Percentiles rank a stretch among this genome's conserved stretches.
Evolutionary conservation across 208 protist species (phyloP).

Genomic region (Giardia muris): DNA sequence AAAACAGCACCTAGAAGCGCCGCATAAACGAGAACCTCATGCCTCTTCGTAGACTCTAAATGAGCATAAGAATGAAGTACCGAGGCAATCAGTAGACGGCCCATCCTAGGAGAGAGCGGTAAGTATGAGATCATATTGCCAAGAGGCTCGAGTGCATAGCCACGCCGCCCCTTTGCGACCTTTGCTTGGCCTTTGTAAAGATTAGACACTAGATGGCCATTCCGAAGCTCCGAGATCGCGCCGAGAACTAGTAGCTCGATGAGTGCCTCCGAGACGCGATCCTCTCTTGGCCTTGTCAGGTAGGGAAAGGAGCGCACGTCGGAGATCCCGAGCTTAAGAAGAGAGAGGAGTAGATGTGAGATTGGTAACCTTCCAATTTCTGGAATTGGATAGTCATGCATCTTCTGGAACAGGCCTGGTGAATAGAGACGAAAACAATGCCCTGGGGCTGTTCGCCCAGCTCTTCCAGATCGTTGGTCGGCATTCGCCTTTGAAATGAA

Average conservation of each 20-base stretch:
- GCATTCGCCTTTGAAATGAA: not conserved
- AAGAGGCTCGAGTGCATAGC: not conserved
- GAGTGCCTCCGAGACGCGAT: not conserved
- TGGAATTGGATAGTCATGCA: not conserved
- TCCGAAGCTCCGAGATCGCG: not conserved
- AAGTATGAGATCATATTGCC: not conserved
- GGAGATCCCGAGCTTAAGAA: not conserved
- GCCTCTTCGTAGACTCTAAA: not conserved
- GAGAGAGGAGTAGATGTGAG: not conserved
- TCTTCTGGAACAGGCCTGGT: not conserved
- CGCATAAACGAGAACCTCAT: not conserved
- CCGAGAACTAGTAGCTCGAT: not conserved
- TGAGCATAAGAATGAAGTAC: not conserved
- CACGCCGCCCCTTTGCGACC: not conserved
- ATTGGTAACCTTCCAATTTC: not conserved
- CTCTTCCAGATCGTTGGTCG: constrained; percentile 29
- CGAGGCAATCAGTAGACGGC: not conserved
- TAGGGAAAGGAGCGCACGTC: not conserved
- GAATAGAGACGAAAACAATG: constrained; percentile 10
- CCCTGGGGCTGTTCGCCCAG: constrained; percentile 12
- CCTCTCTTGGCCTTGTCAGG: not conserved
- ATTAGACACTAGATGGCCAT: not conserved
- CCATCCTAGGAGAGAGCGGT: not conserved
- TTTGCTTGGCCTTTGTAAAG: not conserved
- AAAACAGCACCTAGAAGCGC: not conserved